These are phyloP conservation scores for Sporothrix schenckii DNA, from an alignment of 2,329 filamentous ascomycete species.

Conservation along the genomic window DNA sequence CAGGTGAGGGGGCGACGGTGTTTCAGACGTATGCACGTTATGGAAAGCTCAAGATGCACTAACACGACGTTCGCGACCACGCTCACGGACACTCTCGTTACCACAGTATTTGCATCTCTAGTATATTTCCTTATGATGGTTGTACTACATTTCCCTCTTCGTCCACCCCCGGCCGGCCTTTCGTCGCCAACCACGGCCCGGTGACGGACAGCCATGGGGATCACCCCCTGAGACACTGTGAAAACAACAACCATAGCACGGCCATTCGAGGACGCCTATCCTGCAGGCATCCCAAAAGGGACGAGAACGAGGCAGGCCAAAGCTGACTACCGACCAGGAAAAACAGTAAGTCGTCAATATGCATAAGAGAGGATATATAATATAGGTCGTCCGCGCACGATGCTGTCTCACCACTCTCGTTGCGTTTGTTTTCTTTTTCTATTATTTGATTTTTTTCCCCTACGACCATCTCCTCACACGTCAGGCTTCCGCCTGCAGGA, in stretches of 20 bases:
- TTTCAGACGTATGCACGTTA: slow-evolving; percentile 20
- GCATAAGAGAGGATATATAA: slow-evolving; percentile 23
- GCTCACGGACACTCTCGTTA: not conserved
- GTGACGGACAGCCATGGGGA: not conserved
- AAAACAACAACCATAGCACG: slow-evolving; percentile 16
- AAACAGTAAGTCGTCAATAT: slow-evolving; percentile 4
- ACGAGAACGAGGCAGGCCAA: not conserved
- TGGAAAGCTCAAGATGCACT: not conserved
- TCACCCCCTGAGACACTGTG: slow-evolving; percentile 6
- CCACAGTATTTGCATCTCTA: not conserved
- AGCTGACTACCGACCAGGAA: not conserved
- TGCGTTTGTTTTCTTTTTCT: not conserved
- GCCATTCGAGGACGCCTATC: not conserved
- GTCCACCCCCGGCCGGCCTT: not conserved
- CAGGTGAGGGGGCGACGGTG: not conserved
- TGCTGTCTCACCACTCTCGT: not conserved
- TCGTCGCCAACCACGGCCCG: slow-evolving; percentile 5
- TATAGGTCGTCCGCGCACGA: slow-evolving; percentile 22
- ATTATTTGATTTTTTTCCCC: not conserved
- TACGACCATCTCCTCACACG: not conserved
- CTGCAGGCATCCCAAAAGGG: slow-evolving; percentile 24
- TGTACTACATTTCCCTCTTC: not conserved
- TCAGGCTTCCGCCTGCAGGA: not conserved
- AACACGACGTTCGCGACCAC: not conserved
- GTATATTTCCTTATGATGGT: too few species aligned